These are phyloP conservation scores for Chlorella sorokiniana DNA, from an alignment of 139 green algal genomes.

Conservation along the genomic window DNA sequence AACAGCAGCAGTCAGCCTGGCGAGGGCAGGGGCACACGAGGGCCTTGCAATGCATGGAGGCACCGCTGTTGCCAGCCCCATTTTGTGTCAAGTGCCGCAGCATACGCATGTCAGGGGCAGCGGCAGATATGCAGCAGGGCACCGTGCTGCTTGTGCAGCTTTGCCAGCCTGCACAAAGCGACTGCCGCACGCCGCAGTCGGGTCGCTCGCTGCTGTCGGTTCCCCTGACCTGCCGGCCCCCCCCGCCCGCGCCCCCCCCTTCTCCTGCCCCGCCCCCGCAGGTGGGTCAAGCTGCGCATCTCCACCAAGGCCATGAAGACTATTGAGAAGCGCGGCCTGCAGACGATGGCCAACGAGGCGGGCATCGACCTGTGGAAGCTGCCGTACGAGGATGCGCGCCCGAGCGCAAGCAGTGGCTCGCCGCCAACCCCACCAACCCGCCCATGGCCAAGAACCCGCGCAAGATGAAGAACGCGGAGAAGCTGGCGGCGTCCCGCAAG, in stretches of 20 bases:
- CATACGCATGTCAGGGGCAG: no score
- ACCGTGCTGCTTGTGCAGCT: no score
- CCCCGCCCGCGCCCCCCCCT: neutral
- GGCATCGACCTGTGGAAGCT: conserved; percentile 89
- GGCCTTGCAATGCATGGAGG: no score
- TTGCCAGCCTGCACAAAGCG: no score
- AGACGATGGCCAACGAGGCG: conserved; percentile 88
- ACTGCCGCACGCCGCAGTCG: neutral
- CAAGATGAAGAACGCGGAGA: conserved; percentile 91
- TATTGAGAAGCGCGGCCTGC: conserved; percentile 89
- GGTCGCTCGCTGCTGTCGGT: neutral
- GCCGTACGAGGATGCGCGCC: conserved; percentile 73
- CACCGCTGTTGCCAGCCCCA: no score
- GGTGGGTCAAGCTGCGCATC: conserved; percentile 83
- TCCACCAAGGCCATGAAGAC: conserved; percentile 81
- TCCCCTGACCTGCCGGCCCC: conserved; percentile 35
- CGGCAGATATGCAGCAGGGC: no score
- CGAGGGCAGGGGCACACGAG: no score
- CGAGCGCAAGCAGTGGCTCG: conserved; percentile 62
- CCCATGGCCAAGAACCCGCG: conserved; percentile 57
- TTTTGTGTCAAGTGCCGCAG: no score
- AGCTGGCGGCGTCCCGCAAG: conserved; percentile 74
- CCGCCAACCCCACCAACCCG: conserved; percentile 24
- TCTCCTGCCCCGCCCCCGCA: neutral
- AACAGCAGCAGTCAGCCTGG: no score